Evolutionary conservation across 2,329 filamentous ascomycete species (phyloP).

Genomic region (Septoria linicola): DNA sequence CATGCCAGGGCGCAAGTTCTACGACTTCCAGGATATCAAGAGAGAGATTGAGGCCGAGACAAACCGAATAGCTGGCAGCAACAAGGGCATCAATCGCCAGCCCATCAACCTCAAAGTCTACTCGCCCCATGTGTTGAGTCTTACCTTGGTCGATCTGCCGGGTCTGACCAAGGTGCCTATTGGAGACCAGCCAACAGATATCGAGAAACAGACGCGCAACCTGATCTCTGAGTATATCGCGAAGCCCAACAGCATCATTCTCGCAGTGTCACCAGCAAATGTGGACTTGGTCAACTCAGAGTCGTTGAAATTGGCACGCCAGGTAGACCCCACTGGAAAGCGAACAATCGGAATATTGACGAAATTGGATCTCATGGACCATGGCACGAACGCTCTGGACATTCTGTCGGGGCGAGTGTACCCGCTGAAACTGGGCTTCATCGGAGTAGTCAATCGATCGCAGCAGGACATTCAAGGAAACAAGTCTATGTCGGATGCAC

Average conservation of each 20-base stretch:
- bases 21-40: constrained; percentile 89
- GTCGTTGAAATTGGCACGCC: constrained; percentile 89
- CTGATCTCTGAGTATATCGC: constrained; percentile 98
- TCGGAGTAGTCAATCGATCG: constrained; percentile 95
- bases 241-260: constrained; percentile 96
- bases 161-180: constrained; percentile 97
- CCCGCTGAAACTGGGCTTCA: constrained; percentile 93
- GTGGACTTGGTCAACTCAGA: constrained; percentile 99
- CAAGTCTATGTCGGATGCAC: constrained; percentile 89
- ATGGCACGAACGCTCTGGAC: constrained; percentile 95
- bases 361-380: constrained; percentile 97
- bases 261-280: constrained; percentile 95
- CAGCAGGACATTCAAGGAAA: constrained; percentile 97
- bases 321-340: constrained; percentile 92
- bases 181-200: constrained; percentile 94
- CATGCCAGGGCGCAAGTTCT: constrained; percentile 82
- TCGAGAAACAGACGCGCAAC: constrained; percentile 96
- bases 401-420: constrained; percentile 97
- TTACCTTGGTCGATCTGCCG: constrained; percentile 93
- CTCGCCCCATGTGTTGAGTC: constrained; percentile 91
- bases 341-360: constrained; percentile 96
- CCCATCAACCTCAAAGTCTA: constrained; percentile 99
- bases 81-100: constrained; percentile 97
- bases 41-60: constrained; percentile 98
- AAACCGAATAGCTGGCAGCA: constrained; percentile 87